Evolutionary conservation across 495 filamentous ascomycete species (phyloP).

Genomic region (Talaromyces trachyspermus): DNA sequence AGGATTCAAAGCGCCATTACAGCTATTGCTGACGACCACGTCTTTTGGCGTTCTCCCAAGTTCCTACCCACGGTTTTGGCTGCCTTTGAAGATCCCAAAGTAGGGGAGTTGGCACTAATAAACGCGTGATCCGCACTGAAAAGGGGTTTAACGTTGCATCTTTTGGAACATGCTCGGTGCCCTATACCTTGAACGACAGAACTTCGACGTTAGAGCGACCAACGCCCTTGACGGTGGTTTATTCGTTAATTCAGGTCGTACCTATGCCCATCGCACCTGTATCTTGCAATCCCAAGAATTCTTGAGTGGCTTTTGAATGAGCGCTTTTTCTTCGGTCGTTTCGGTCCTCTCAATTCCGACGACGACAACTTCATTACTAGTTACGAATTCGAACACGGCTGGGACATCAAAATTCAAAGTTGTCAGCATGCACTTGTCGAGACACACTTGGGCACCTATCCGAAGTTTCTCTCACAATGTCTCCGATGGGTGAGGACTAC

Average conservation of each 20-base stretch:
- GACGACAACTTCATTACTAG: slow-evolving; percentile 67
- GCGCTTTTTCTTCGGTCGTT: no score
- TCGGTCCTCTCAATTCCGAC: slow-evolving; percentile 35
- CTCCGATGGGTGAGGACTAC: no score
- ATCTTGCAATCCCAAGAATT: slow-evolving; percentile 46
- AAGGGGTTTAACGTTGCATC: slow-evolving; percentile 19
- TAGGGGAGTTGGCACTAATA: slow-evolving; percentile 48
- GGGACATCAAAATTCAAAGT: slow-evolving; percentile 57
- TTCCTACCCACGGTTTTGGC: slow-evolving; percentile 40
- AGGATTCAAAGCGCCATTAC: slow-evolving; percentile 38
- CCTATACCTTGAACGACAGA: slow-evolving; percentile 48
- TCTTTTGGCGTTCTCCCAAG: slow-evolving; percentile 20
- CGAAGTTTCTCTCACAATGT: no score
- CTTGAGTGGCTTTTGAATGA: no score
- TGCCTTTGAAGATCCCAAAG: slow-evolving; percentile 41
- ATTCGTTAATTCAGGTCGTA: slow-evolving; percentile 48
- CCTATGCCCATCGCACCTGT: slow-evolving; percentile 39
- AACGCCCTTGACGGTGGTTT: slow-evolving; percentile 50
- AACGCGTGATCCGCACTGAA: slow-evolving; percentile 37
- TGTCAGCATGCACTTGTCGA: slow-evolving; percentile 44
- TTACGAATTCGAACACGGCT: slow-evolving; percentile 47
- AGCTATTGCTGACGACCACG: slow-evolving; percentile 46
- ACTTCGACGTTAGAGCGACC: slow-evolving; percentile 48
- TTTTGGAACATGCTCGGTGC: slow-evolving; percentile 47
- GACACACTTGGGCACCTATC: no score